Evolutionary conservation across 1,139 yeast genomes (phyloP), one percentile per base, ranked within the genome.

Genomic region (Magnusiomyces tetraspermus): DNA sequence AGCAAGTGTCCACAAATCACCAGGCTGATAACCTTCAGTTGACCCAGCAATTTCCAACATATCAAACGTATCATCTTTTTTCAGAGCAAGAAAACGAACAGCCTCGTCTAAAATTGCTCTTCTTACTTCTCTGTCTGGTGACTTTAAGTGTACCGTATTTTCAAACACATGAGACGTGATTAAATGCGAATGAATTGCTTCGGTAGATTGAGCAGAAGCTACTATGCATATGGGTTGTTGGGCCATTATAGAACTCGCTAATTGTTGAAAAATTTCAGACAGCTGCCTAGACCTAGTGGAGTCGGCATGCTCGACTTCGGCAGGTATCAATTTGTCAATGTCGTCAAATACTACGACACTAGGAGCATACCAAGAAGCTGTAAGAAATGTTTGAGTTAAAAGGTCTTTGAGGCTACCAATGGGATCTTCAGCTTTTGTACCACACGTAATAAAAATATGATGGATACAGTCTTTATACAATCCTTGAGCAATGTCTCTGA

Each of bases 11-110:
- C 82, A 79, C 55, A 92, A 67, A 65, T 92, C 98, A 41, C 82
- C 80, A 0, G 97, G 95, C 42, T 87, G 78, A 65, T 83, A 92
- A 0, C 97, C 97, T 62, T 92, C 97, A 0, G 96, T 85, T 53
- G 84, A 92, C 24, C 40, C 71, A 0, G 89, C 83, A 59, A 89
- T 74, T 61, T 87, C 95, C 67, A 83, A 75, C 19, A 82, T 63
- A 61, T 84, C 90, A 56, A 80, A 74, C 2, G 71, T 68, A 52
- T 57, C 59, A 58, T 63, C 62, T 70, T 69, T 13, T 61, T 64
- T 48, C 70, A 70, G 53, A 1, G 59, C 68, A 55, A 61, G 63
- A 44, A 59, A 55, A 0, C 60, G 53, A 6, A 84, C 60, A 49
- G 81, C 80, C 46, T 74, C 71, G 8, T 71, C 66, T 40, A 88